A percentile compares a stretch with the other conserved stretches of the same genome.
These are phyloP conservation scores for Tephrocybe rancida DNA, from an alignment of 768 basidiomycete species.

Conservation along the genomic window DNA sequence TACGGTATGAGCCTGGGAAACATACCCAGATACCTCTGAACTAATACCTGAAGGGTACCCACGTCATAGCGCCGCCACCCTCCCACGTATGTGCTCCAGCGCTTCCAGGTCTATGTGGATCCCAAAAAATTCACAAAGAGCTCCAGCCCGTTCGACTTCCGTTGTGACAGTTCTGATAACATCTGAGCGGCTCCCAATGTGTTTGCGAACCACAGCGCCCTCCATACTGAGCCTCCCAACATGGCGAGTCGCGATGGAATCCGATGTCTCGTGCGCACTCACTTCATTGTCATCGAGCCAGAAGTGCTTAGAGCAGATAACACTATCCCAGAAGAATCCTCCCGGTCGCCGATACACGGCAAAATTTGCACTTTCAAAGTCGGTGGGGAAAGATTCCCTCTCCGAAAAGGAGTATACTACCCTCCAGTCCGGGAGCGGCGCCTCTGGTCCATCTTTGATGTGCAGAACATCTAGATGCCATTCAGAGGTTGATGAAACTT, in stretches of 20 bases:
- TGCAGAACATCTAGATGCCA: constrained; percentile 14
- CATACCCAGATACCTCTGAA: too few species aligned
- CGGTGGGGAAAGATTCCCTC: constrained; percentile 9
- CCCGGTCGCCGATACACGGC: constrained; percentile 3
- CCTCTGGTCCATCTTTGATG: constrained; percentile 3
- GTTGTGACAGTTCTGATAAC: constrained; percentile 6
- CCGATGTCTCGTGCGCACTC: background rate
- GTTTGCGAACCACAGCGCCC: constrained; percentile 9
- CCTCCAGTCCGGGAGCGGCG: constrained; percentile 2
- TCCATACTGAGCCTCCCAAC: constrained; percentile 10
- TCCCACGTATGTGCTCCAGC: constrained; percentile 9
- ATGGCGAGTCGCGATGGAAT: background rate
- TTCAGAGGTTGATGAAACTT: constrained; percentile 5
- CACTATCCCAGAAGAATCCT: constrained; percentile 8
- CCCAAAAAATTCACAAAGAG: constrained; percentile 14
- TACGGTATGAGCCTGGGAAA: too few species aligned
- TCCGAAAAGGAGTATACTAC: constrained; percentile 13
- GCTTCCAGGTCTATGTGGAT: constrained; percentile 5
- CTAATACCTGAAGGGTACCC: background rate
- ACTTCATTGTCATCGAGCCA: constrained; percentile 5
- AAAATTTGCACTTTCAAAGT: constrained; percentile 13
- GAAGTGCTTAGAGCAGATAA: constrained; percentile 12
- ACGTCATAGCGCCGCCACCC: constrained; percentile 45
- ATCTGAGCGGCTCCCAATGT: constrained; percentile 6
- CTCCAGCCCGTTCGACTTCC: constrained; percentile 7